Evolutionary conservation across 1,284 basidiomycete species (phyloP), one percentile per base, ranked within the genome.

Genomic region (Pterulicium gracile): DNA sequence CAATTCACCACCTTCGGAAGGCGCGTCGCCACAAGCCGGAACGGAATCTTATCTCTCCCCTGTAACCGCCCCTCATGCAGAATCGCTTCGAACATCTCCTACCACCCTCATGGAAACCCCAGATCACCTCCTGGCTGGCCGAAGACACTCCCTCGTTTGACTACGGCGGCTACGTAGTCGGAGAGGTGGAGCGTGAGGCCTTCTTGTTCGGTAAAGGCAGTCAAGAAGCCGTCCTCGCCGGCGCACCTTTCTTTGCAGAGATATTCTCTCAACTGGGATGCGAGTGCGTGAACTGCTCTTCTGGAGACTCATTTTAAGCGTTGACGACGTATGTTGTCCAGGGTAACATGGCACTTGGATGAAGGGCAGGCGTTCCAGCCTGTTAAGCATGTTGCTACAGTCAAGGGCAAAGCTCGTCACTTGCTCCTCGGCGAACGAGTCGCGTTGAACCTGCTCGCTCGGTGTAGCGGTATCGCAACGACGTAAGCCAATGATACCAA

Each of bases 61-160:
- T n/a, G 34, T 15, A 24, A 21, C 20, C 34, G 21, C 5, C 42
- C 42, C 13, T 12, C 4, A 67, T 67, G 65, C 52, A 62, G 43
- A 70, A 68, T 36, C 69, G 69, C 13, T 81, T 73, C 53, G 75
- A 75, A 48, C 75, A 96, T 61, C 72, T 96, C 13, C 73, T 97
- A 10, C 92, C 94, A 39, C 88, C 90, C 0, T 89, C 81, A 56
- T 96, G 94, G 94, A 93, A 86, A 61, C 58, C 74, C 1, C 81
- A 88, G 54, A 77, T 98, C 45, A 67, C 76, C 1, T 67, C 64
- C 14, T 98, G 95, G 96, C 78, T 96, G 15, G 77, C 79, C 13
- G 95, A 98, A 65, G 95, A 98, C 61, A 90, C 87, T 0, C 96
- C 95, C 1, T 93, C 89, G 1, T 97, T 98, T 57, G 95, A 99